Conservation (phyloP, 1,284 basidiomycete genomes). For the Retiboletus fuscus region DNA sequence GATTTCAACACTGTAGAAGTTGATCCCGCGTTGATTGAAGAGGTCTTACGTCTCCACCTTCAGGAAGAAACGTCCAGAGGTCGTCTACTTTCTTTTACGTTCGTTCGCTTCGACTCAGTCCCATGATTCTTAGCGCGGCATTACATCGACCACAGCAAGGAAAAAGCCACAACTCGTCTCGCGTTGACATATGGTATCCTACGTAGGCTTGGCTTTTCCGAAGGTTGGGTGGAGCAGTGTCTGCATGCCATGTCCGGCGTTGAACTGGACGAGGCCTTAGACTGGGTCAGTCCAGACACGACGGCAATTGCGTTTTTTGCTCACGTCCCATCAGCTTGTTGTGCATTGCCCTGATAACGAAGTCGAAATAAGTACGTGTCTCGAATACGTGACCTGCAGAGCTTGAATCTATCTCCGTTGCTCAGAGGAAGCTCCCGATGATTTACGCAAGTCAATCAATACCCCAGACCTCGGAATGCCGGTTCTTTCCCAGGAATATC, state of each 20-base stretch:
- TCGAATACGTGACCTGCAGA: conserved; percentile 1
- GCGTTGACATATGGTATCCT: conserved; percentile 87
- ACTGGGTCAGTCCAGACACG: conserved; percentile 76
- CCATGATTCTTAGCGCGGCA: conserved; percentile 49
- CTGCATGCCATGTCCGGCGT: conserved; percentile 71
- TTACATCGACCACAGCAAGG: conserved; percentile 65
- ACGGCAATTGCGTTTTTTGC: not conserved
- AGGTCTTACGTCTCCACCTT: conserved; percentile 66
- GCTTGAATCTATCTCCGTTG: conserved; percentile 20
- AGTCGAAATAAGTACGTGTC: conserved; percentile 53
- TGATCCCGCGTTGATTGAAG: conserved; percentile 69
- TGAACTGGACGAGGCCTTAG: conserved; percentile 91
- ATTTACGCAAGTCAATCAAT: conserved; percentile 17
- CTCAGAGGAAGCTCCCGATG: conserved; percentile 28
- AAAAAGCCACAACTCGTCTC: conserved; percentile 79
- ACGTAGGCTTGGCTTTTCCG: conserved; percentile 85
- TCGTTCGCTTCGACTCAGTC: conserved; percentile 18
- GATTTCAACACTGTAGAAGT: conserved; percentile 75
- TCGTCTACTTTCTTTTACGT: conserved; percentile 17
- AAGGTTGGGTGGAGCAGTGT: conserved; percentile 78
- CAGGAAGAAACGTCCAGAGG: conserved; percentile 48
- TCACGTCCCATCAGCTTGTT: conserved; percentile 66
- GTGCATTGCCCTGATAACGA: conserved; percentile 77
- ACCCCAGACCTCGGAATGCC: conserved; percentile 13
- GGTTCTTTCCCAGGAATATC: conserved; percentile 12